phyloP scores from a whole-genome alignment of 2,329 filamentous ascomycete genomes.

The Fusarium chaquense region DNA sequence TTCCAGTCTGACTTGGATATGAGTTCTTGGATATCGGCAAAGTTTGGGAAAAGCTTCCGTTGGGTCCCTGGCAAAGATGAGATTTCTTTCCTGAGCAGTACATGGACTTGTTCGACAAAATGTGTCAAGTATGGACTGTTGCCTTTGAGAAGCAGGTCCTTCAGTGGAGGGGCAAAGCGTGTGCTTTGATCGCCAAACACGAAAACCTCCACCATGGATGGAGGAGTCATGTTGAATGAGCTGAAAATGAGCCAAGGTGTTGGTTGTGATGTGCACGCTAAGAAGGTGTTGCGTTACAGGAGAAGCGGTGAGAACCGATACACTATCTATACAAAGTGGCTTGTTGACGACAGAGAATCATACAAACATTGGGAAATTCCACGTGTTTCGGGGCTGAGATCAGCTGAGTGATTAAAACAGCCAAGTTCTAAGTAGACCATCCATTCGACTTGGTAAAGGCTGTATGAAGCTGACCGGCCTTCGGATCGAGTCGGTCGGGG shows the following conservation, averaged over 20 bases:
- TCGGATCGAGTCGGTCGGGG: not conserved
- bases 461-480: not conserved
- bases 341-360: no score
- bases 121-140: conserved; percentile 42
- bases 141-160: conserved; percentile 37
- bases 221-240: conserved; percentile 4
- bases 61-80: conserved; percentile 26
- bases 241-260: conserved; percentile 8
- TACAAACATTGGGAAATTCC: not conserved
- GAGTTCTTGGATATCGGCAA: conserved; percentile 47
- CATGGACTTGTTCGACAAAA: conserved; percentile 44
- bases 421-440: not conserved
- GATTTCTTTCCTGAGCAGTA: conserved; percentile 40
- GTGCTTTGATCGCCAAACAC: conserved; percentile 46
- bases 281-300: not conserved
- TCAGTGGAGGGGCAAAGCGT: conserved; percentile 40
- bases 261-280: not conserved
- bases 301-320: not conserved
- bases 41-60: conserved; percentile 44
- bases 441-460: not conserved
- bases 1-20: conserved; percentile 38
- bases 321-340: not conserved
- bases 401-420: not conserved
- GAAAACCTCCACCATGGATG: conserved; percentile 22
- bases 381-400: conserved; percentile 2